phyloP scores from a whole-genome alignment of 257 asterid species.

The Paulownia fortunei region DNA sequence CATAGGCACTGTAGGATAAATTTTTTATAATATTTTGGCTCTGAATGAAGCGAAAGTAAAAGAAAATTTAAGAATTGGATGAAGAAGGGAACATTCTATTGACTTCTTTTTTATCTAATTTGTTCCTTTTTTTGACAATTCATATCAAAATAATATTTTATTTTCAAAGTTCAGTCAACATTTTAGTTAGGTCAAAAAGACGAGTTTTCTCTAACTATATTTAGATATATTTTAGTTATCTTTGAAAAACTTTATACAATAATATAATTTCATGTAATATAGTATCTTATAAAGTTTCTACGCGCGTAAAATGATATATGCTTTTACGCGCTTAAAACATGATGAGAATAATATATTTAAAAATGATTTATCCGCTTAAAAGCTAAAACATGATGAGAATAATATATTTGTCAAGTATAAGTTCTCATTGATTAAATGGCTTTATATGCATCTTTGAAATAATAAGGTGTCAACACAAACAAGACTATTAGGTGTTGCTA shows the following conservation, averaged over 20 bases:
- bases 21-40: not conserved
- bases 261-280: not conserved
- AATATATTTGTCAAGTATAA: no score
- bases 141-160: not conserved
- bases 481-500: no score
- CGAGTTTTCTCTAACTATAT: not conserved
- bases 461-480: no score
- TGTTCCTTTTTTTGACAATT: constrained; percentile 13
- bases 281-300: not conserved
- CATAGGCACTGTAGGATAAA: no score
- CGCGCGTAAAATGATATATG: not conserved
- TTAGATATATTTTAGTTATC: not conserved
- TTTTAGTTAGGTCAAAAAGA: not conserved
- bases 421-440: no score
- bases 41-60: not conserved
- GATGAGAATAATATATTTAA: not conserved
- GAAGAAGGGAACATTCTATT: not conserved
- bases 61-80: not conserved
- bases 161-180: constrained; percentile 5
- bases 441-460: no score
- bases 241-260: not conserved
- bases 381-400: no score
- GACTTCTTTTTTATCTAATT: not conserved
- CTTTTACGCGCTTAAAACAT: not conserved
- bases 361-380: not conserved